phyloP scores from a whole-genome alignment of 192 early-diverging fungal species.

The Chytriomyces hyalinus region DNA sequence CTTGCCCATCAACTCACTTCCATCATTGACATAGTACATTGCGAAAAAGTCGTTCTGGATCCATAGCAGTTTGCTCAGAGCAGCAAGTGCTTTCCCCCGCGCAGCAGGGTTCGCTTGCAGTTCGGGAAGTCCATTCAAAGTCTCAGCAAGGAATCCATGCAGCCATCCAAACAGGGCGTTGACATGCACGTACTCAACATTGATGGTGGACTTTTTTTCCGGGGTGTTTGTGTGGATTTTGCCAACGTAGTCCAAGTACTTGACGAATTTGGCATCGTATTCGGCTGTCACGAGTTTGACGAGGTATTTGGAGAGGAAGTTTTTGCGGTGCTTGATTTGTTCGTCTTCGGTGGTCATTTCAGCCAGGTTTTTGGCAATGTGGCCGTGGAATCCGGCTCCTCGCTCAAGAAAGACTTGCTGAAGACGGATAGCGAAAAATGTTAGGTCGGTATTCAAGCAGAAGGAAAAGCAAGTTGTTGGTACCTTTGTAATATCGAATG shows the following conservation, averaged over 20 bases:
- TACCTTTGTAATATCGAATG: conserved; percentile 76
- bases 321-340: conserved; percentile 81
- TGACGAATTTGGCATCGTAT: conserved; percentile 56
- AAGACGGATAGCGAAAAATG: too few relatives aligned
- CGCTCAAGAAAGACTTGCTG: conserved; percentile 63
- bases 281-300: conserved; percentile 65
- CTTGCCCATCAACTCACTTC: conserved; percentile 33
- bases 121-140: conserved; percentile 53
- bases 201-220: conserved; percentile 74
- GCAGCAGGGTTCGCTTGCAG: conserved; percentile 32
- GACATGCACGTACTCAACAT: conserved; percentile 82
- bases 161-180: conserved; percentile 76
- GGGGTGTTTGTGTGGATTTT: conserved; percentile 76
- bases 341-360: conserved; percentile 63
- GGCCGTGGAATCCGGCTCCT: conserved; percentile 66
- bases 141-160: conserved; percentile 54
- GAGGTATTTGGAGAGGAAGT: conserved; percentile 71
- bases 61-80: conserved; percentile 83
- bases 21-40: conserved; percentile 73
- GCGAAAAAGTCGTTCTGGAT: conserved; percentile 84
- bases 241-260: conserved; percentile 82
- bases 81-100: conserved; percentile 44
- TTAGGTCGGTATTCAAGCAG: too few relatives aligned
- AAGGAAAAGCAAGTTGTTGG: too few relatives aligned
- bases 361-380: conserved; percentile 41